Evolutionary conservation across 2,329 filamentous ascomycete genomes (phyloP).

Genomic region (Colletotrichum sojae): DNA sequence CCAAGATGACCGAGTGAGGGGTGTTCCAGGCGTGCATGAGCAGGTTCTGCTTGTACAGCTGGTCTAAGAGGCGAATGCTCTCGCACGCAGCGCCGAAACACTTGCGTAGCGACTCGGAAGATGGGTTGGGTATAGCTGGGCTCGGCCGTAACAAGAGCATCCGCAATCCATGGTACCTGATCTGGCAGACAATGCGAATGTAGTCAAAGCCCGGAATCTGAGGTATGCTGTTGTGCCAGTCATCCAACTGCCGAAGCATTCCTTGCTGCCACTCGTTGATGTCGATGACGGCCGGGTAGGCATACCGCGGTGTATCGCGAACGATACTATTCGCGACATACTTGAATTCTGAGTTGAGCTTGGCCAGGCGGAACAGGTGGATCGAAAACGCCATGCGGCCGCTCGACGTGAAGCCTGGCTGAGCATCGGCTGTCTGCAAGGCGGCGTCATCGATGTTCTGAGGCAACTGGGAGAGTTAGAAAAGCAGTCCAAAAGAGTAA

Average conservation of each 20-base stretch:
- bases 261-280: constrained; percentile 62
- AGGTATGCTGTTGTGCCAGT: constrained; percentile 50
- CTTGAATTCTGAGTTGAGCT: constrained; percentile 70
- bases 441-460: constrained; percentile 45
- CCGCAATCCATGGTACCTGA: constrained; percentile 63
- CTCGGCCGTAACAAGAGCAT: constrained; percentile 66
- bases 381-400: constrained; percentile 54
- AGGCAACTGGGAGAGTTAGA: constrained; percentile 47
- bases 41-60: constrained; percentile 59
- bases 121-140: constrained; percentile 64
- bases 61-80: constrained; percentile 56
- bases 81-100: constrained; percentile 61
- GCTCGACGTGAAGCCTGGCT: too few species aligned
- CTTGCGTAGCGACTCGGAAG: constrained; percentile 53
- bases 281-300: constrained; percentile 61
- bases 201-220: constrained; percentile 41
- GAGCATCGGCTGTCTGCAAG: constrained; percentile 24
- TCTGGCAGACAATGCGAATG: constrained; percentile 54
- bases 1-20: constrained; percentile 63
- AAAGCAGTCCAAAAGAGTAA: background rate
- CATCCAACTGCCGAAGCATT: constrained; percentile 56
- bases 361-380: constrained; percentile 63
- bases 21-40: constrained; percentile 64
- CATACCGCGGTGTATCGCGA: constrained; percentile 61
- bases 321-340: constrained; percentile 68